Evolutionary conservation across 2,329 filamentous ascomycete genomes (phyloP), one percentile per base, ranked within the genome.

Genomic region (Aschersonia sp.): DNA sequence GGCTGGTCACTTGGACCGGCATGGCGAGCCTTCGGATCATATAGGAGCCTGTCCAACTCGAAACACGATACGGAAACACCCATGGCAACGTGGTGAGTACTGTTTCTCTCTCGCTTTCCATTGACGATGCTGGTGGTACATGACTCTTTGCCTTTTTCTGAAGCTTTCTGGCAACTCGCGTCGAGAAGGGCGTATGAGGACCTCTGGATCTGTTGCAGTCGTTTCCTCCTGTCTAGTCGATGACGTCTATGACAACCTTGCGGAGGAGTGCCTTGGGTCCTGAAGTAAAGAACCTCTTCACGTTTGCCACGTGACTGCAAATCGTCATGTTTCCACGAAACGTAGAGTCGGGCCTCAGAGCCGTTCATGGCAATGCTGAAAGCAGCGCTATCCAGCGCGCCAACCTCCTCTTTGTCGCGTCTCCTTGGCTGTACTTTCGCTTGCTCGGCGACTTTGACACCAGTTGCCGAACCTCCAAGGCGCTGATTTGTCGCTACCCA

Each of bases 401-500:
- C 8, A 9, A 22, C 32, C 12, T 44, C 29, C 11, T 9, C n/a
- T 9, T 11, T 32, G n/a, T 11, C 9, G 22, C 30, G 52, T 4
- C 45, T 46, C 35, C 39, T 43, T 14, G 56, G 44, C 43, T 52
- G 52, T 12, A 41, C 37, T 47, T 56, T 59, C 12, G 54, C 51
- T 14, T 44, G 50, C 48, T 57, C 51, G 35, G 45, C 53, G 8
- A 64, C 54, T 10, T 64, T 59, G 45, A 66, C 50, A 45, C 62
- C 65, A 10, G 59, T 49, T 22, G 58, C 48, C 1, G 62, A 56
- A 0, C 47, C 59, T 1, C 61, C 59, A 30, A 64, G 54, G 48
- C 60, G 64, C 53, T 66, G 57, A 48, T 67, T 67, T 4, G 59
- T 63, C 8, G 60, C 60, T 4, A 59, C 60, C 59, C 57, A 63